A percentile compares a stretch with the other conserved stretches of the same genome.
Evolutionary conservation across 148 eudicot genomes (phyloP).

Genomic region (Vaccinium corymbosum): DNA sequence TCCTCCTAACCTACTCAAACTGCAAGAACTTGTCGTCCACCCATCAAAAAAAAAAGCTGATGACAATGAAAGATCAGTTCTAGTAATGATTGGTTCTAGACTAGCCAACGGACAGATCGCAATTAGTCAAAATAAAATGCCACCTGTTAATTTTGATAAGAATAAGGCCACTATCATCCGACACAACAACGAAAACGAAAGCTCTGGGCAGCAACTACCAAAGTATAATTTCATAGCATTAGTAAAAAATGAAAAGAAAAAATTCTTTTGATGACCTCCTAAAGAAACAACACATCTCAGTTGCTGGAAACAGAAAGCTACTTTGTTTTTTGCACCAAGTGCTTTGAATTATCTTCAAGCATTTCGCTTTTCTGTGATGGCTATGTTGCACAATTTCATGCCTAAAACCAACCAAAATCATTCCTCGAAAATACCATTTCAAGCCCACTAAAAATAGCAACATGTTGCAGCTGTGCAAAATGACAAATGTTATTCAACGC

Average conservation of each 20-base stretch:
- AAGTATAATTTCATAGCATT: not conserved
- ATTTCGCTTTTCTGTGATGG: slow-evolving; percentile 20
- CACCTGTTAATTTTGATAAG: slow-evolving; percentile 25
- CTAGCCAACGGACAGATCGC: slow-evolving; percentile 2
- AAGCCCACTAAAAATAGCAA: not conserved
- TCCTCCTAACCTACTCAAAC: not conserved
- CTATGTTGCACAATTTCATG: slow-evolving; percentile 12
- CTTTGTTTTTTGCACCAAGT: slow-evolving; percentile 23
- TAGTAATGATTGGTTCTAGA: not conserved
- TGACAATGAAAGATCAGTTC: not conserved
- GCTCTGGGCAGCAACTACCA: slow-evolving; percentile 9
- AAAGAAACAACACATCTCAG: slow-evolving; percentile 9
- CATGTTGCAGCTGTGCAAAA: slow-evolving; percentile 10
- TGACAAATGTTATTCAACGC: slow-evolving; percentile 12
- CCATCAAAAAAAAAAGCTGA: not conserved
- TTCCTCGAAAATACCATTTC: not conserved
- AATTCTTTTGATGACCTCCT: slow-evolving; percentile 9
- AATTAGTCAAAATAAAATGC: not conserved
- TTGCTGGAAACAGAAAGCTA: slow-evolving; percentile 19
- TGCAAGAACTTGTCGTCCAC: not conserved
- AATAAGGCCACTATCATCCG: slow-evolving; percentile 24
- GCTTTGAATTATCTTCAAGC: slow-evolving; percentile 17
- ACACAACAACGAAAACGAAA: slow-evolving; percentile 22
- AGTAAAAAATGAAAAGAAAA: slow-evolving; percentile 4
- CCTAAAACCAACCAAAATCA: not conserved